phyloP scores from a whole-genome alignment of 345 rosid genomes.

The Eutrema yunnanense region DNA sequence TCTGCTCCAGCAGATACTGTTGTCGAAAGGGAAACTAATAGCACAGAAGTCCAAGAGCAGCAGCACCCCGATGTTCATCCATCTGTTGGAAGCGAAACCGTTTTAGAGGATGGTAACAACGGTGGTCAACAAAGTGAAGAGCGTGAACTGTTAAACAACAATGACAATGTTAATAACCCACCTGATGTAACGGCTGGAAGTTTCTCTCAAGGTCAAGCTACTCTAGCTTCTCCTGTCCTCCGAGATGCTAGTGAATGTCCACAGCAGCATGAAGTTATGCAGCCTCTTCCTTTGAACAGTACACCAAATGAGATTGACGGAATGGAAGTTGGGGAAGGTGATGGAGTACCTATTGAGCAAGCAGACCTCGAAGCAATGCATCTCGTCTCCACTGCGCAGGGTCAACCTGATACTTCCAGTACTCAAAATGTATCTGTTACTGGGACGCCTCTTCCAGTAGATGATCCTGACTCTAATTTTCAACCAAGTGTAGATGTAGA shows the following conservation, averaged over 20 bases:
- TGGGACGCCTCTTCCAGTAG: conserved; percentile 34
- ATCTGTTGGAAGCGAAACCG: conserved; percentile 36
- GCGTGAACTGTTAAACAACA: conserved; percentile 41
- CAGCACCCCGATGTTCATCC: conserved; percentile 43
- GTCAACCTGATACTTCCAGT: conserved; percentile 38
- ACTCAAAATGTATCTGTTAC: conserved; percentile 30
- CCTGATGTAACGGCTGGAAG: conserved; percentile 37
- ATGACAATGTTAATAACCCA: conserved; percentile 33
- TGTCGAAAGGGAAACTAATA: conserved; percentile 58
- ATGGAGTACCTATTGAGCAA: conserved; percentile 40
- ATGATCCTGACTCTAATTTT: conserved; percentile 27
- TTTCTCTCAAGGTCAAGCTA: conserved; percentile 24
- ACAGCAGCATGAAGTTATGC: conserved; percentile 43
- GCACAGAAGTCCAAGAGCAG: conserved; percentile 39
- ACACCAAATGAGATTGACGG: conserved; percentile 48
- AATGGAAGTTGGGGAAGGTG: conserved; percentile 74
- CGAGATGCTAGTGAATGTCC: conserved; percentile 32
- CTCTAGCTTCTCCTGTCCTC: conserved; percentile 17
- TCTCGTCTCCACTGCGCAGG: conserved; percentile 41
- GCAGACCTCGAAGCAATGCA: conserved; percentile 34
- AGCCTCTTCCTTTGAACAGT: conserved; percentile 45
- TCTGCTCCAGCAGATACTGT: conserved; percentile 39
- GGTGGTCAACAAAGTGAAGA: conserved; percentile 48
- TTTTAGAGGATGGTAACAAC: conserved; percentile 25
- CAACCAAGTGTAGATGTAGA: conserved; percentile 61